Conservation (phyloP, 78 protist genomes). For the Dictyostelium citrinum region DNA sequence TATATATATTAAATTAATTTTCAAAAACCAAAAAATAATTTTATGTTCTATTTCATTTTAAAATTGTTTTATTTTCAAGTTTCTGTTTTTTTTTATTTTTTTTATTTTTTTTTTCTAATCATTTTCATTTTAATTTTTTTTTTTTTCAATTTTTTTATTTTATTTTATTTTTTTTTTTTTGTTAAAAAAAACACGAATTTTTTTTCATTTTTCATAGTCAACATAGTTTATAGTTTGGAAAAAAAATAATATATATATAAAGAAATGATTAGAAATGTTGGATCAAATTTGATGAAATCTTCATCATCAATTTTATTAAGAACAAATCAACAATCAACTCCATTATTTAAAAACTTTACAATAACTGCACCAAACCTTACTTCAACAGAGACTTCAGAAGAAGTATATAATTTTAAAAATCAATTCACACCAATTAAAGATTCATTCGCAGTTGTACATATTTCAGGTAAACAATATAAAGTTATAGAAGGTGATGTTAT, state of each 20-base stretch:
- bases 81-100: too few relatives aligned
- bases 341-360: neutral
- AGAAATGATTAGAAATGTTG: neutral
- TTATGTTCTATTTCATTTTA: too few relatives aligned
- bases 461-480: slow-evolving; percentile 75
- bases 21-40: neutral
- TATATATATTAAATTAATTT: neutral
- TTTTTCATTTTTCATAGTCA: neutral
- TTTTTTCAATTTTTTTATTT: neutral
- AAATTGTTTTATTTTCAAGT: neutral
- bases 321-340: neutral
- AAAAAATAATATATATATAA: neutral
- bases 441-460: slow-evolving; percentile 76
- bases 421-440: slow-evolving; percentile 11
- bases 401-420: neutral
- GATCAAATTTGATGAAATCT: neutral
- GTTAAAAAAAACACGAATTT: neutral
- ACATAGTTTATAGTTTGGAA: neutral
- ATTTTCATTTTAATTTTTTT: too few relatives aligned
- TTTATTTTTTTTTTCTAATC: too few relatives aligned
- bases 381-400: neutral
- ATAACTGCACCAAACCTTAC: neutral
- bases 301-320: neutral
- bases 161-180: neutral
- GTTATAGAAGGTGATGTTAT: slow-evolving; percentile 77